phyloP scores from a whole-genome alignment of 768 basidiomycete species.

The Kwoniella pini region DNA sequence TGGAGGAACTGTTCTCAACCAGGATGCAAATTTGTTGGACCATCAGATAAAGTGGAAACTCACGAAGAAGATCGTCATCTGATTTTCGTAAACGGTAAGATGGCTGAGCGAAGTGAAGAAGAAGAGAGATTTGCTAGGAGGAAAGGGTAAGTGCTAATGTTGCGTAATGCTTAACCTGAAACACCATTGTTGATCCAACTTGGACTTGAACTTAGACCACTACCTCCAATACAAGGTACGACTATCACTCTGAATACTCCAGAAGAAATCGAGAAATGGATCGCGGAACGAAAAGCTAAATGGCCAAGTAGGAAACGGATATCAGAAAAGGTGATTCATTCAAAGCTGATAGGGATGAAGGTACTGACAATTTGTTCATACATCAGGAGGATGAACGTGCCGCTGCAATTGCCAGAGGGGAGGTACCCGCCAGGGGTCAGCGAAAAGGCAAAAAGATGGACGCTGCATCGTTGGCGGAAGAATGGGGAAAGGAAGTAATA shows the following conservation, averaged over 20 bases:
- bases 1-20: constrained; percentile 51
- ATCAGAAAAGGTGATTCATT: constrained; percentile 64
- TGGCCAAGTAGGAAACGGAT: constrained; percentile 74
- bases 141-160: constrained; percentile 51
- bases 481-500: constrained; percentile 21
- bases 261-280: constrained; percentile 79
- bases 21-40: constrained; percentile 52
- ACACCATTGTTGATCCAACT: no score
- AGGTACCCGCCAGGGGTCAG: constrained; percentile 52
- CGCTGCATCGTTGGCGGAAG: constrained; percentile 22
- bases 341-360: background rate
- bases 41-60: constrained; percentile 46
- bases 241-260: constrained; percentile 73
- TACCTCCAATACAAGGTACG: constrained; percentile 62
- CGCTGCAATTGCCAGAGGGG: constrained; percentile 78
- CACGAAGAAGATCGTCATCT: constrained; percentile 56
- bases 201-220: constrained; percentile 20
- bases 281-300: constrained; percentile 79
- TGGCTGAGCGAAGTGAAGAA: constrained; percentile 48
- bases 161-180: no score
- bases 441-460: constrained; percentile 11
- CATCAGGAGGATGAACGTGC: constrained; percentile 65
- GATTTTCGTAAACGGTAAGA: constrained; percentile 47
- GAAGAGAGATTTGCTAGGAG: constrained; percentile 44
- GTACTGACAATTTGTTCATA: background rate